Percentiles rank a stretch among this genome's conserved stretches.
Evolutionary conservation across 805 yeast genomes (phyloP).

Genomic region (Cyberlindnera sargentensis): DNA sequence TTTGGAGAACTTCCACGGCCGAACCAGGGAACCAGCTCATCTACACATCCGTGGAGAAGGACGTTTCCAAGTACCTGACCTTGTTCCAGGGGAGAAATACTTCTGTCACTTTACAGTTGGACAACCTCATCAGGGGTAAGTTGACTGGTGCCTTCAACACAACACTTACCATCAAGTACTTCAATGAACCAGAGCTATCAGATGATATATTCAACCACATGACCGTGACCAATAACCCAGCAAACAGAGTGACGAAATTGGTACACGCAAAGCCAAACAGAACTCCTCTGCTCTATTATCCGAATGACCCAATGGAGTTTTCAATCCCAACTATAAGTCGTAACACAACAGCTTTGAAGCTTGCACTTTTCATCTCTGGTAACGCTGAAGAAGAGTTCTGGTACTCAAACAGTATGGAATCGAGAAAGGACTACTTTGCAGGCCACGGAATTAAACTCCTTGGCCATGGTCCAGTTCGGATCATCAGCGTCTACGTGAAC

Average conservation of each 20-base stretch:
- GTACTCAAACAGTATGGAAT: conserved; percentile 58
- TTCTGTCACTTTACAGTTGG: conserved; percentile 50
- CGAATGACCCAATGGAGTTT: conserved; percentile 31
- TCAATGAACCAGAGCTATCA: conserved; percentile 22
- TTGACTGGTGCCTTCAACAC: conserved; percentile 58
- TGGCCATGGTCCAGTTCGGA: conserved; percentile 70
- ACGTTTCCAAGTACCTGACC: conserved; percentile 47
- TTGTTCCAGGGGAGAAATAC: conserved; percentile 39
- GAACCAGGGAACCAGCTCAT: conserved; percentile 57
- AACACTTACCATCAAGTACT: conserved; percentile 45
- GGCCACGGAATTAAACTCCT: conserved; percentile 32
- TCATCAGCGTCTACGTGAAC: conserved; percentile 54
- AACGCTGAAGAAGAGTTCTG: conserved; percentile 80
- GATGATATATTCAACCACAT: conserved; percentile 11
- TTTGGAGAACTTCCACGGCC: conserved; percentile 83
- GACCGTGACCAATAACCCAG: conserved; percentile 17
- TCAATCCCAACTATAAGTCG: conserved; percentile 39
- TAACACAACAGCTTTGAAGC: conserved; percentile 45
- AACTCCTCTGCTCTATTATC: conserved; percentile 42
- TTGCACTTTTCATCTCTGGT: conserved; percentile 63
- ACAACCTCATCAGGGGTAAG: conserved; percentile 48
- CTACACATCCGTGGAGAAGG: conserved; percentile 50
- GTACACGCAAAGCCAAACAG: conserved; percentile 17
- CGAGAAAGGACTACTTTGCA: conserved; percentile 33
- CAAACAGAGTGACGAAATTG: conserved; percentile 13